Base-by-base conservation (phyloP, 2,329 filamentous ascomycete genomes). In the Alternaria ventricosa region DNA sequence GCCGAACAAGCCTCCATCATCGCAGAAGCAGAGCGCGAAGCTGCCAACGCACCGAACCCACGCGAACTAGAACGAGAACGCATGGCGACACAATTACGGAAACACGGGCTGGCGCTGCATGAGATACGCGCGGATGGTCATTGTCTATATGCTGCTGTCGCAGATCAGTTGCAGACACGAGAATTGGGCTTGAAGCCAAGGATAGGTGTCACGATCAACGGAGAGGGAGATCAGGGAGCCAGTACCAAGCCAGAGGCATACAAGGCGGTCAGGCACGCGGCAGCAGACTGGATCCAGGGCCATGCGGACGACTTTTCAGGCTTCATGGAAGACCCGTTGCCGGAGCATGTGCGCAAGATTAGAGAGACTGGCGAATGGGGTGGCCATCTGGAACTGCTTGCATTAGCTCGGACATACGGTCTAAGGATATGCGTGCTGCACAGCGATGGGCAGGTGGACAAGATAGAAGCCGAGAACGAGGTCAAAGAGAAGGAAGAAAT, bases 321-420 rank as follows among this genome's bases (percentile, higher is more conserved):
- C 0, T 99, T 97, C 76, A 83, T 97, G 70, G 94, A 97, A 75
- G 94, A 96, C 78, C 88, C 90, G 13, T 77, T 97, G 50, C 87
- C 87, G 4, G 83, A 83, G 9, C 97, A 98, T 79, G 86, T 92
- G 50, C 82, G 82, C 50, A 93, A 92, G 82, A 92, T 99, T 64
- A 84, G 90, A 66, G 89, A 96, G 62, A 97, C 94, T 53, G 94
- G 93, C 0, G 95, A 97, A 81, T 99, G 96, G 96, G 96, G 96
- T 54, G 96, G 96, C 0, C 93, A 98, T 83, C 81, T 97, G 67
- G 96, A 99, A 84, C 81, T 99, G 60, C 85, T 90, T 79, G 96
- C 96, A 23, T 85, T 99, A 77, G 92, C 95, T 55, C 90, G 88
- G 77, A 88, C 88, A 58, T 98, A 96, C 73, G 88, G 87, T 4